Base-by-base conservation (phyloP, 2,329 filamentous ascomycete genomes). In the Nemania sp. region DNA sequence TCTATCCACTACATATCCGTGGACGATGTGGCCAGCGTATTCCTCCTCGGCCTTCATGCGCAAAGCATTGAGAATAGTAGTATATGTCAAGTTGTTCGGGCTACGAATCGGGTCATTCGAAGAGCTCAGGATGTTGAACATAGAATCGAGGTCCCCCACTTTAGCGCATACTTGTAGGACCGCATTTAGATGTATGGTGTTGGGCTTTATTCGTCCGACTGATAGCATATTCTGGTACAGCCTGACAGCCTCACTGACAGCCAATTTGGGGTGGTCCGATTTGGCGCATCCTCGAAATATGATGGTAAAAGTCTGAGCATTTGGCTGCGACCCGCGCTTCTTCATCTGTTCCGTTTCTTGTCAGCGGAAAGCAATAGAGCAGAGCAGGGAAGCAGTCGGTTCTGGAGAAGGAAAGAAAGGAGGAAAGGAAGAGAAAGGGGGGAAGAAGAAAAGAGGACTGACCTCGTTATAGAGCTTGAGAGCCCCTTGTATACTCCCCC, bases 381-480 rank as follows among this genome's bases (percentile, higher is more conserved):
- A 6, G n/a, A n/a, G n/a, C n/a, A n/a, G n/a, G n/a, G n/a, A n/a
- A n/a, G n/a, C n/a, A n/a, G n/a, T n/a, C n/a, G n/a, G n/a, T n/a
- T n/a, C n/a, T n/a, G n/a, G n/a, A n/a, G n/a, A n/a, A n/a, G n/a
- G n/a, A n/a, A n/a, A n/a, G n/a, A n/a, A n/a, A n/a, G n/a, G n/a
- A n/a, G n/a, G n/a, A n/a, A n/a, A n/a, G n/a, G n/a, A n/a, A n/a
- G n/a, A n/a, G n/a, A 18, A 17, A 39, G 9, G 2, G 6, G 17
- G 6, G 10, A 13, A 11, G 11, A 12, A 20, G 45, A 15, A 34
- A 17, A 17, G 17, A 61, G 80, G 90, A 90, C 75, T 39, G 34
- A 71, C 69, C 43, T 98, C 94, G 74, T 97, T 97, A 78, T 87
- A 97, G n/a, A 92, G 80, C 76, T 90, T 92, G 59, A 96, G 77